Conservation (phyloP, 805 yeast genomes). For the Myxozyma kluyveri region DNA sequence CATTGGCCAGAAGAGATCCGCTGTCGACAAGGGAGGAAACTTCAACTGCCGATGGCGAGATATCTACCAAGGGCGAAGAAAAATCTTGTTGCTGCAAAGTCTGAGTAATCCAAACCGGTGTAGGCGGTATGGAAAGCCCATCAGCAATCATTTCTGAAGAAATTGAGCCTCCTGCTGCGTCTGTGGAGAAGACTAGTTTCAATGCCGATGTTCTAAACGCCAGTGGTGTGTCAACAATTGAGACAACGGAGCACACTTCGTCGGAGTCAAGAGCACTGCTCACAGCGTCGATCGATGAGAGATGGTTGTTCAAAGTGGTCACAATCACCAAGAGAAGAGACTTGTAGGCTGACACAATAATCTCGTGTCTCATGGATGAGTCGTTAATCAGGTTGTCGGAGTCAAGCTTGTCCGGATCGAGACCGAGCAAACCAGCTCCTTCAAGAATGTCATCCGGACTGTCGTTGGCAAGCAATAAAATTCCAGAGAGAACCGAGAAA, state of each 20-base stretch:
- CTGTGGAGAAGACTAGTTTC: slow-evolving; percentile 37
- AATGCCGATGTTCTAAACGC: slow-evolving; percentile 33
- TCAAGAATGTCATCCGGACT: slow-evolving; percentile 40
- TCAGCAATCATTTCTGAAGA: slow-evolving; percentile 39
- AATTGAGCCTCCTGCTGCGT: slow-evolving; percentile 39
- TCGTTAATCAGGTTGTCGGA: slow-evolving; percentile 21
- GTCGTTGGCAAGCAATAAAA: slow-evolving; percentile 40
- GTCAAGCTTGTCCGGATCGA: slow-evolving; percentile 37
- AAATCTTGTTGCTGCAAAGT: slow-evolving; percentile 18
- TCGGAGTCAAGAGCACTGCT: slow-evolving; percentile 33
- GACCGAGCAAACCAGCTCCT: slow-evolving; percentile 43
- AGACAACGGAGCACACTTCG: slow-evolving; percentile 40
- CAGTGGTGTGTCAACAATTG: slow-evolving; percentile 39
- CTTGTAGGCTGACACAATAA: slow-evolving; percentile 38
- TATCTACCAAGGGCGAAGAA: slow-evolving; percentile 10
- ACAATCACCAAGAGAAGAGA: slow-evolving; percentile 39
- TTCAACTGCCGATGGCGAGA: slow-evolving; percentile 12
- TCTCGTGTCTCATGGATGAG: slow-evolving; percentile 27
- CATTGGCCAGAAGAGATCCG: slow-evolving; percentile 9
- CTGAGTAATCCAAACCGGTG: slow-evolving; percentile 32
- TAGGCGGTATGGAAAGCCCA: slow-evolving; percentile 37
- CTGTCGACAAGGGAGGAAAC: slow-evolving; percentile 18
- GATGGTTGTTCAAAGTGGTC: slow-evolving; percentile 38
- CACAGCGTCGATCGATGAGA: slow-evolving; percentile 32
- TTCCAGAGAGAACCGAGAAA: slow-evolving; percentile 41